phyloP scores from a whole-genome alignment of 176 grass and related monocot genomes.

The Musa troglodytarum region DNA sequence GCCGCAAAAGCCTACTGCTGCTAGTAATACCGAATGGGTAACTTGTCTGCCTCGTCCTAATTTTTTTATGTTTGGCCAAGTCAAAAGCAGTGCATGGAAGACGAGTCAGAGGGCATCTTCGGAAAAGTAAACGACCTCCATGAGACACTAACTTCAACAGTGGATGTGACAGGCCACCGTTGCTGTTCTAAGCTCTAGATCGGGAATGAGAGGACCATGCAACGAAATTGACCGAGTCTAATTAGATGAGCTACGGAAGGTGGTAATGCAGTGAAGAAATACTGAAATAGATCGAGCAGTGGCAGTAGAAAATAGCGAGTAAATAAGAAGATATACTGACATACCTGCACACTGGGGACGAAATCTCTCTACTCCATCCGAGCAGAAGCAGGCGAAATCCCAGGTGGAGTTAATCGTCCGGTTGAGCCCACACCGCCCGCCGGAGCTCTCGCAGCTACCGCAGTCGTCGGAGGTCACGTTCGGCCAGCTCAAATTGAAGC shows the following conservation, averaged over 20 bases:
- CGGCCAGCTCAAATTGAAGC: conserved; percentile 1
- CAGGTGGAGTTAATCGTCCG: neutral
- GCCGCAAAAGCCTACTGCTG: no score
- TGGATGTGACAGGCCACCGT: neutral
- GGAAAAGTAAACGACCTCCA: neutral
- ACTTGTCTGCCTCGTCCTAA: no score
- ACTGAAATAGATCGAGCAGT: neutral
- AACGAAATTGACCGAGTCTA: neutral
- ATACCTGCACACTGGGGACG: neutral
- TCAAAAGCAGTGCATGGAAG: no score
- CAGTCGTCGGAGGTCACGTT: neutral
- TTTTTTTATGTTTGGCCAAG: no score
- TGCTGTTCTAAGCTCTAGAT: neutral
- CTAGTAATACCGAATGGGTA: no score
- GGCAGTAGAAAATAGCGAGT: neutral
- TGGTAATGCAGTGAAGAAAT: neutral
- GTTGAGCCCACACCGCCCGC: neutral
- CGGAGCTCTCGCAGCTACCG: neutral
- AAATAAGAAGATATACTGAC: neutral
- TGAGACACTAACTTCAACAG: neutral
- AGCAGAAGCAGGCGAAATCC: conserved; percentile 3
- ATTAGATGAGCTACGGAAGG: neutral
- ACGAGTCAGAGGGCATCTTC: no score
- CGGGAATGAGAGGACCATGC: neutral
- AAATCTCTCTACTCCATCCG: neutral